Base-by-base conservation (phyloP, 306 rosid genomes). In the Malus sieversii region DNA sequence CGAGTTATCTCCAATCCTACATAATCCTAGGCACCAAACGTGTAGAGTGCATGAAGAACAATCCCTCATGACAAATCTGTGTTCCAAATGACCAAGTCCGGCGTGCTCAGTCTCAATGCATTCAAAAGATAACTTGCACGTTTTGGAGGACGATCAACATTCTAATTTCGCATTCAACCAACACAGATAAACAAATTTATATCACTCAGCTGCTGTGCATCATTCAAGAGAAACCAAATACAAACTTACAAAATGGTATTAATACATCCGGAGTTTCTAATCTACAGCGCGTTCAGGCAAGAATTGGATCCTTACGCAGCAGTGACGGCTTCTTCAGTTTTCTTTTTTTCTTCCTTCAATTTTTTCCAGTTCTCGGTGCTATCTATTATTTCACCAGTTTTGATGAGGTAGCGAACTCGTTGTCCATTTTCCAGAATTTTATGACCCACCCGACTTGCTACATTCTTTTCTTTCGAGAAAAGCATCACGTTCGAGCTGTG, bases 401-500 rank as follows among this genome's bases (percentile, higher is more conserved):
- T 95, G 66, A 92, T 72, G 66, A 95, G 97, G 80, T 92, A 95
- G 0, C 99, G 91, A 74, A 92, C 99, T 42, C 85, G 92, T 57
- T 59, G 85, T 40, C 98, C 99, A 77, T 89, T 72, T 38, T 95
- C 99, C 78, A 95, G 90, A 53, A 81, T 75, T 80, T 92, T 90
- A 77, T 92, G 99, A 57, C 99, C 99, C 65, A 92, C 97, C 11
- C 99, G 92, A 77, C 99, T 95, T 9, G 96, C 91, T 61, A 92
- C 92, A 29, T 95, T 82, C 83, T 95, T 84, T 62, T 95, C 98
- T 76, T 92, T 90, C 0, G 98, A 95, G 87, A 92, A 95, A 29
- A 90, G 92, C 99, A 95, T 95, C 86, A 95, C 93, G 78, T 95
- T 95, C 48, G 99, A 95, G 84, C 99, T 95, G 85, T 95, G 99